Conservation (phyloP, 1,284 basidiomycete genomes). For the Fistulinella staudtii region DNA sequence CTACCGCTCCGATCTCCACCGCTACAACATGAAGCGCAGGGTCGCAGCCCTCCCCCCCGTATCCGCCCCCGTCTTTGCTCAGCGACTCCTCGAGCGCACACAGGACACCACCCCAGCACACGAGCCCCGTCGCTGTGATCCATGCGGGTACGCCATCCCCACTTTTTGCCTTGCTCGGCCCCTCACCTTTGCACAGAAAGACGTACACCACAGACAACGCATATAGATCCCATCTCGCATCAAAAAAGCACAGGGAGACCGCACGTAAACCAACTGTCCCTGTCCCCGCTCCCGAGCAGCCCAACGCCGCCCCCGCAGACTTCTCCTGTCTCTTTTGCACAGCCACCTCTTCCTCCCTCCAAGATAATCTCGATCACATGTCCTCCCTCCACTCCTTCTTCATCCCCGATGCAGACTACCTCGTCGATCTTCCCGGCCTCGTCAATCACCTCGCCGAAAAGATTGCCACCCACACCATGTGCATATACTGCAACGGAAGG, state of each 20-base stretch:
- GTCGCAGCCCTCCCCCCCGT: conserved; percentile 91
- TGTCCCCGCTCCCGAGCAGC: not conserved
- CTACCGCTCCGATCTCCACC: conserved; percentile 92
- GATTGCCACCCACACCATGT: conserved; percentile 89
- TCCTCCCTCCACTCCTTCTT: conserved; percentile 87
- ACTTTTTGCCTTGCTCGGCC: not conserved
- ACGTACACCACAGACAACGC: conserved; percentile 88
- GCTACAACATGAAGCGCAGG: conserved; percentile 98
- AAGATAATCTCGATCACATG: conserved; percentile 86
- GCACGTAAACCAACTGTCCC: conserved; percentile 45
- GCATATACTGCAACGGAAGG: conserved; percentile 84
- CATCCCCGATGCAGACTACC: conserved; percentile 90
- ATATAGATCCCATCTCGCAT: conserved; percentile 82
- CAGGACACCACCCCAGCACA: conserved; percentile 60
- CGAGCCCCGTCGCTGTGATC: conserved; percentile 59
- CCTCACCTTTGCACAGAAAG: conserved; percentile 57
- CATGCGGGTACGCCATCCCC: conserved; percentile 72
- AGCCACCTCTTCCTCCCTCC: conserved; percentile 48
- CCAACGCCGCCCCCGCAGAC: conserved; percentile 52
- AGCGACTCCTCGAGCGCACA: conserved; percentile 83
- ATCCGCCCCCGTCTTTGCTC: conserved; percentile 79
- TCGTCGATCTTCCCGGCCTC: conserved; percentile 81
- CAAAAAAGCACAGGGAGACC: conserved; percentile 88
- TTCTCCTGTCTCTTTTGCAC: conserved; percentile 90
- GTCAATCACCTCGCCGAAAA: conserved; percentile 90